phyloP scores from a whole-genome alignment of 352 stramenopile genomes.

The Pythium plurisporium region DNA sequence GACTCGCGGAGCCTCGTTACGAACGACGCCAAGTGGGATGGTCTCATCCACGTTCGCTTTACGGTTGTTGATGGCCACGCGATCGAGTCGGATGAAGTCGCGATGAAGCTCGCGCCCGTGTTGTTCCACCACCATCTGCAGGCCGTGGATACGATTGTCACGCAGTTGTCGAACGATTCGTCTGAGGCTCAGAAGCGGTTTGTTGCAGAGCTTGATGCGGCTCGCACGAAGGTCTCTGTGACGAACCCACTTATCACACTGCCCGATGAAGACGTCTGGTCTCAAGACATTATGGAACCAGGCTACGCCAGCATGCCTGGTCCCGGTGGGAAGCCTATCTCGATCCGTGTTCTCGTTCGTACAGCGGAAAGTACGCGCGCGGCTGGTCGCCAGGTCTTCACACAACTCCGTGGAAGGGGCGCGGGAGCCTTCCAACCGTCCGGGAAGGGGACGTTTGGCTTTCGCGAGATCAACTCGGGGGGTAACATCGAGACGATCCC shows the following conservation, averaged over 20 bases:
- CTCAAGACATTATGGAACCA: conserved; percentile 16
- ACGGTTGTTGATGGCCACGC: background rate
- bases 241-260: conserved; percentile 1
- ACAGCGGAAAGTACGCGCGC: conserved; percentile 8
- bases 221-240: conserved; percentile 1
- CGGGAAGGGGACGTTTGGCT: conserved; percentile 12
- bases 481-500: conserved; percentile 18
- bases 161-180: conserved; percentile 10
- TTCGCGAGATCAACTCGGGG: conserved; percentile 15
- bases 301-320: conserved; percentile 14
- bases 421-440: conserved; percentile 5
- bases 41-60: conserved; percentile 6
- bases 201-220: conserved; percentile 5
- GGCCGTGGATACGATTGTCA: conserved; percentile 5
- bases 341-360: conserved; percentile 7
- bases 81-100: conserved; percentile 5
- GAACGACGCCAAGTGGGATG: conserved; percentile 5
- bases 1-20: conserved; percentile 12
- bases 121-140: conserved; percentile 16
- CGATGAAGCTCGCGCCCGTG: conserved; percentile 11
- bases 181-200: background rate
- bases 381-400: conserved; percentile 15
- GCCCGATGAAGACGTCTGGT: conserved; percentile 1
- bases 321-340: conserved; percentile 1
- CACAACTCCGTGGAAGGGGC: conserved; percentile 1